phyloP scores from a whole-genome alignment of 164 flowering plant species.

The Nymphaea colorata region DNA sequence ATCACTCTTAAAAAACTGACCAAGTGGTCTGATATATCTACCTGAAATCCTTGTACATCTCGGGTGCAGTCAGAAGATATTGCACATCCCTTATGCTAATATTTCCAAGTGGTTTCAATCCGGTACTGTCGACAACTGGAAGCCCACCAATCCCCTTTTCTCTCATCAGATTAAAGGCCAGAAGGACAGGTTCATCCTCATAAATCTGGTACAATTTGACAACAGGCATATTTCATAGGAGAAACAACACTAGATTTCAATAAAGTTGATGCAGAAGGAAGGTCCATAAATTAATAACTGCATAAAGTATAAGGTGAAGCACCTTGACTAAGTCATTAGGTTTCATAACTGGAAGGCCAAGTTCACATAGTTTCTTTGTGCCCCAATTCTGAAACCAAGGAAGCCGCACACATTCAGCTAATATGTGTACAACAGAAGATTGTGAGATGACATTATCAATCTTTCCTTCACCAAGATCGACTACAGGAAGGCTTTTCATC shows the following conservation, averaged over 20 bases:
- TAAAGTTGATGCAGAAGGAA: too few species aligned
- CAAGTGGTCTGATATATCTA: conserved; percentile 4
- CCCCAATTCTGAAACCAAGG: conserved; percentile 98
- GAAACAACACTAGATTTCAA: too few species aligned
- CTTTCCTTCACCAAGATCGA: conserved; percentile 63
- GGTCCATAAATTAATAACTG: neutral
- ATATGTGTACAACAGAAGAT: conserved; percentile 89
- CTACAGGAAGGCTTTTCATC: conserved; percentile 96
- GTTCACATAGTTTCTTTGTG: conserved; percentile 53
- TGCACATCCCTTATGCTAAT: conserved; percentile 87
- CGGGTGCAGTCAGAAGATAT: conserved; percentile 80
- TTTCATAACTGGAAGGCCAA: conserved; percentile 77
- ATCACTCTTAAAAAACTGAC: too few species aligned
- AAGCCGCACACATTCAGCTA: conserved; percentile 88
- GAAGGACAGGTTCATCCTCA: conserved; percentile 86
- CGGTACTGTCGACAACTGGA: conserved; percentile 62
- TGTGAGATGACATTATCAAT: conserved; percentile 82
- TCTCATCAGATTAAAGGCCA: conserved; percentile 86
- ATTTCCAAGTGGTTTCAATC: conserved; percentile 62
- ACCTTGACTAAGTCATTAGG: conserved; percentile 52
- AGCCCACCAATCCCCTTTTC: conserved; percentile 69
- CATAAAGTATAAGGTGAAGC: neutral
- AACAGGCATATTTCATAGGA: neutral
- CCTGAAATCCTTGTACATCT: conserved; percentile 85
- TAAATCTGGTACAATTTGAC: conserved; percentile 37